These are phyloP conservation scores for Suillus subaureus DNA, from an alignment of 768 basidiomycete species.

Conservation along the genomic window DNA sequence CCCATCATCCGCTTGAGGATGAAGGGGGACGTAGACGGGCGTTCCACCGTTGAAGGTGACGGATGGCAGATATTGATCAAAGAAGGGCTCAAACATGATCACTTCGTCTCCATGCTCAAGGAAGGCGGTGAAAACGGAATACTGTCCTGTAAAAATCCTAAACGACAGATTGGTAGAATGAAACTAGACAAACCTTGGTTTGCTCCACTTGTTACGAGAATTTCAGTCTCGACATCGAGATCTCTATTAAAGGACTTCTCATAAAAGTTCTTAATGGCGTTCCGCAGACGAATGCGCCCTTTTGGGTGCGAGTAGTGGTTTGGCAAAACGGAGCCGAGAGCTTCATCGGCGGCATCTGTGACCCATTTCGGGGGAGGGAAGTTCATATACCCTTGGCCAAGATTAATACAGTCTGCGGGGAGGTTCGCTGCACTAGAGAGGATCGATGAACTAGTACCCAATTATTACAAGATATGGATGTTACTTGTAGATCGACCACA, in stretches of 20 bases:
- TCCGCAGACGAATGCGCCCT: constrained; percentile 82
- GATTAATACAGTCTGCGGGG: constrained; percentile 90
- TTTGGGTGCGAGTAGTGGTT: constrained; percentile 94
- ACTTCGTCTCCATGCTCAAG: constrained; percentile 93
- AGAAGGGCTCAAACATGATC: constrained; percentile 98
- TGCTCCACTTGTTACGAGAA: constrained; percentile 93
- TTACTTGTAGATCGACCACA: constrained; percentile 92
- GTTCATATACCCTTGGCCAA: constrained; percentile 96
- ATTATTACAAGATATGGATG: constrained; percentile 11
- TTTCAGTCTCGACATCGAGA: constrained; percentile 84
- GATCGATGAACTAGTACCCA: constrained; percentile 8
- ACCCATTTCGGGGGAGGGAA: constrained; percentile 85
- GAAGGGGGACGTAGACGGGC: constrained; percentile 93
- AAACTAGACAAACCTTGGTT: constrained; percentile 73
- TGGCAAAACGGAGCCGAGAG: constrained; percentile 58
- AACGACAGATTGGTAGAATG: constrained; percentile 5
- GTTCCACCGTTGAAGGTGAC: constrained; percentile 93
- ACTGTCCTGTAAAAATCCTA: constrained; percentile 65
- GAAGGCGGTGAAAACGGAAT: constrained; percentile 91
- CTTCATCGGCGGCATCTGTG: constrained; percentile 68
- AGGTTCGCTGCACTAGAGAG: constrained; percentile 75
- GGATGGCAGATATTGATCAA: constrained; percentile 93
- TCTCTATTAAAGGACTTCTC: constrained; percentile 65
- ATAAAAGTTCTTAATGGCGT: constrained; percentile 86
- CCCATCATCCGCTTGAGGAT: constrained; percentile 65